Evolutionary conservation across 768 basidiomycete species (phyloP), one percentile per base, ranked within the genome.

Genomic region (Porpolomopsis calyptriformis): DNA sequence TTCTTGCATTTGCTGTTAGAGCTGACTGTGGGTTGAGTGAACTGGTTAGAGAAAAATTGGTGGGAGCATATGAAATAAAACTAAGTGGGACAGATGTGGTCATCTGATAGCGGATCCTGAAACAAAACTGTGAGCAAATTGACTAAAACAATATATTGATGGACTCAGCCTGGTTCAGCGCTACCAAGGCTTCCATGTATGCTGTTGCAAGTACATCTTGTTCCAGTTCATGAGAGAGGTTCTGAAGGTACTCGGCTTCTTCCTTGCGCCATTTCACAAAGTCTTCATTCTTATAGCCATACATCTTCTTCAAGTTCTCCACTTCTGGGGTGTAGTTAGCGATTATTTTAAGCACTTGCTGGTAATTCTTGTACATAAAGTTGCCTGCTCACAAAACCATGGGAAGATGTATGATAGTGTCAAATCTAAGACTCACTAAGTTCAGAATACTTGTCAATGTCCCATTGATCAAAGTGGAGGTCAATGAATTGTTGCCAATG

Each of bases 351-450:
- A 60, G 48, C 1, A 55, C 60, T 31, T 62, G 57, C 26, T 49
- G 11, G 39, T 60, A 62, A 47, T 62, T 60, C 22, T 57, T 47
- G 24, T 43, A 29, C 10, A 61, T 10, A 31, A 58, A 49, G 40
- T 27, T 49, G 57, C 58, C 56, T 43, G 16, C 4, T 10, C 2
- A 4, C 10, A 26, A 25, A 23, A 12, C 12, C 7, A 10, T 19
- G 18, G n/a, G 25, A 18, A 14, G 12, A 16, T 20, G 38, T 42
- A 20, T 29, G 49, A 19, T 39, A 29, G 10, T 20, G 31, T 29
- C 33, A 35, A 49, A 24, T 43, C n/a, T n/a, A n/a, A 29, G 49
- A 31, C 14, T 52, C 26, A 61, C 56, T 51, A 8, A 58, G 52
- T 29, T 50, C 54, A 20, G 42, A 41, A 41, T 54, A 61, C n/a